Evolutionary conservation across 106 monocot genomes (phyloP).

Genomic region (Vanilla planifolia): DNA sequence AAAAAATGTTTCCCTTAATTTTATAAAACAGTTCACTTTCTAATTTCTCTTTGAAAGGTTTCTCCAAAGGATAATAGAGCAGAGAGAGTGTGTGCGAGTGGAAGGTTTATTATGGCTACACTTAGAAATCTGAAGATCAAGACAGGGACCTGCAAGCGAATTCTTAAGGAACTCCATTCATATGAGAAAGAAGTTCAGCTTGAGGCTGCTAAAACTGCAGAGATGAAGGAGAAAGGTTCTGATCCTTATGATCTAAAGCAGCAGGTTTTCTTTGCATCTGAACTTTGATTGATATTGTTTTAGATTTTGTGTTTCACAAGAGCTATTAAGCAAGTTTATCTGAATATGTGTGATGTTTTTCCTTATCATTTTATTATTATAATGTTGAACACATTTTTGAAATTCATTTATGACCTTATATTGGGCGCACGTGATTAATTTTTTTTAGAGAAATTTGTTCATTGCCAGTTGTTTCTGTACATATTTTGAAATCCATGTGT

Average conservation of each 20-base stretch:
- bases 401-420: no score
- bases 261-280: slow-evolving; percentile 38
- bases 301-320: background rate
- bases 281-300: background rate
- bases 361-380: background rate
- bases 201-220: slow-evolving; percentile 72
- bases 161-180: slow-evolving; percentile 68
- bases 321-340: no score
- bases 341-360: no score
- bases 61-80: no score
- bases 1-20: no score
- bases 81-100: background rate
- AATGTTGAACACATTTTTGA: background rate
- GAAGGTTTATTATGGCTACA: slow-evolving; percentile 34
- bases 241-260: slow-evolving; percentile 97
- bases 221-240: slow-evolving; percentile 87
- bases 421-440: no score
- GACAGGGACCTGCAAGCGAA: slow-evolving; percentile 78
- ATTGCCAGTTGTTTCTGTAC: no score
- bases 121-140: slow-evolving; percentile 81
- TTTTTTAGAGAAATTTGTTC: no score
- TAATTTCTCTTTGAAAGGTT: no score
- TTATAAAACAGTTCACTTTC: no score
- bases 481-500: no score
- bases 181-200: slow-evolving; percentile 85